Evolutionary conservation across 176 grass and related monocot genomes (phyloP), one percentile per base, ranked within the genome.

Genomic region (Musa acuminata): DNA sequence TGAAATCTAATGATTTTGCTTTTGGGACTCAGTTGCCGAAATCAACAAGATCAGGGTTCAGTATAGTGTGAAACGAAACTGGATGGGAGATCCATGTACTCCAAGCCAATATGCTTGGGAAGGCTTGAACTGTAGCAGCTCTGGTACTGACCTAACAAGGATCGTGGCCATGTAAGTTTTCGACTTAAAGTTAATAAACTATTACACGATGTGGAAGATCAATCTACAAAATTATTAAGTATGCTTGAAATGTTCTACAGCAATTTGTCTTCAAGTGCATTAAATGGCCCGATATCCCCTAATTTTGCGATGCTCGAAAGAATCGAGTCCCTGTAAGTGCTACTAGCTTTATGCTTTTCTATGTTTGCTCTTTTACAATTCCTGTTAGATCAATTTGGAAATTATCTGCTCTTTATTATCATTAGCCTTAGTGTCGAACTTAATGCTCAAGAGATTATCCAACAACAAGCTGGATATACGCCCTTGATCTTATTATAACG

Each of bases 41-140:
- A 87, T 94, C 5, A 68, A 17, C 80, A 25, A 11, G 25, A 90
- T 90, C 59, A 87, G 80, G 81, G 69, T 9, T 1, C 64, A 59
- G 7, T 94, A 94, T 52, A 19, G 65, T 13, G 43, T 84, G 1
- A 67, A 64, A 27, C 82, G 71, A 52, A 89, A 86, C 22, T 93
- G 90, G 84, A 70, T 79, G 84, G 90, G 90, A 24, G 90, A 93
- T 51, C 86, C 90, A 1, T 93, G 90, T 13, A 55, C 26, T 78
- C 87, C 90, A 0, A 79, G 71, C 52, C 52, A 1, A 21, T 71
- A 87, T 62, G 76, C 77, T 0, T 93, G 91, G 91, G 72, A 88
- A 5, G 73, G 85, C 1, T 75, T 94, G 73, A 78, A 58, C 49
- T 95, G 87, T 60, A 43, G 0, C 4, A 86, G 87, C 77, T 78